A percentile compares a stretch with the other conserved stretches of the same genome.
Conservation (phyloP, 2,329 filamentous ascomycete genomes). For the Pseudopithomyces chartarum region DNA sequence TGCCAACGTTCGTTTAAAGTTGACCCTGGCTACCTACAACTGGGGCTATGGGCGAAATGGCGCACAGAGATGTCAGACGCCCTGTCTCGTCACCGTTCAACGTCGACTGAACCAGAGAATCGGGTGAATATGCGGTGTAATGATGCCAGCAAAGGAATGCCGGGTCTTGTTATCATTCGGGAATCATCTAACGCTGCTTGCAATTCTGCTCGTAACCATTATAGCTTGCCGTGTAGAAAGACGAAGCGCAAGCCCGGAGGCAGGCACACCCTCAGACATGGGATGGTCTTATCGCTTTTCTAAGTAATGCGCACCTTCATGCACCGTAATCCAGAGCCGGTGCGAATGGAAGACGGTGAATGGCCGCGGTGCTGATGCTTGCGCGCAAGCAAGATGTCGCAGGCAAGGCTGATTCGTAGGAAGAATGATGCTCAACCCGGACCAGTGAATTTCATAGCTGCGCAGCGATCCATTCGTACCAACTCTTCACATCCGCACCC, state of each 20-base stretch:
- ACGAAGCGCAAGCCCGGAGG: not conserved
- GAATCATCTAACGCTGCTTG: not conserved
- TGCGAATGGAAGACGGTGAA: not conserved
- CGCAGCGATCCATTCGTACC: conserved; percentile 89
- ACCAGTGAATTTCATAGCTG: conserved; percentile 60
- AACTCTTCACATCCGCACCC: conserved; percentile 74
- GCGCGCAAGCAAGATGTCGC: not conserved
- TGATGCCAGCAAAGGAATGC: conserved; percentile 13
- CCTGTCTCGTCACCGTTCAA: not conserved
- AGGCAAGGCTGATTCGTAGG: conserved; percentile 7
- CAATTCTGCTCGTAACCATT: not conserved
- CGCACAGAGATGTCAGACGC: conserved; percentile 1
- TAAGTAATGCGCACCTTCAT: not conserved
- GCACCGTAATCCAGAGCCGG: not conserved
- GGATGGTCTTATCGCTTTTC: not conserved
- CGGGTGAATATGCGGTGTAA: conserved; percentile 16
- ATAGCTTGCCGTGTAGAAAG: not conserved
- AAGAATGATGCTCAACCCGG: not conserved
- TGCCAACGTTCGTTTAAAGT: not conserved
- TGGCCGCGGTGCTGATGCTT: conserved; percentile 1
- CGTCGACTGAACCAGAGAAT: not conserved
- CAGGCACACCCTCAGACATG: not conserved
- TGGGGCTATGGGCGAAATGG: not conserved
- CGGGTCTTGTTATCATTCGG: conserved; percentile 10
- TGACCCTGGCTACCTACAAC: not conserved